A percentile compares a stretch with the other conserved stretches of the same genome.
Evolutionary conservation across 495 filamentous ascomycete genomes (phyloP).

Genomic region (Pyronema domesticum): DNA sequence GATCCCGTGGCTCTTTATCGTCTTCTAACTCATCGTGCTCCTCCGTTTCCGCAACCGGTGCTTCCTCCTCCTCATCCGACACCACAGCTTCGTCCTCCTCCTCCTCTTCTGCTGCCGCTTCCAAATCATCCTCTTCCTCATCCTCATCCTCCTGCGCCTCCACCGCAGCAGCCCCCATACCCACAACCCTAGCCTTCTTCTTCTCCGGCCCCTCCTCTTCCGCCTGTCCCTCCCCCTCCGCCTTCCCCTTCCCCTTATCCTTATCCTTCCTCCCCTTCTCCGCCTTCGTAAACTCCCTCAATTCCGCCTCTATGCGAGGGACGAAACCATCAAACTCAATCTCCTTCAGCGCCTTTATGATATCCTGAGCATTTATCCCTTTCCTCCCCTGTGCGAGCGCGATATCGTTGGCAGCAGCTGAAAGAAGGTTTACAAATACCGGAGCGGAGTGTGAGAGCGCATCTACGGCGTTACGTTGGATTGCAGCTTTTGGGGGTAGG

Average conservation of each 20-base stretch:
- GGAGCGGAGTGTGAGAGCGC: constrained; percentile 87
- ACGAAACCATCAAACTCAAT: constrained; percentile 64
- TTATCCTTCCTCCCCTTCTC: neutral
- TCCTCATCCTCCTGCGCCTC: constrained; percentile 7
- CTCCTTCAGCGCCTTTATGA: constrained; percentile 64
- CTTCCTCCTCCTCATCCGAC: constrained; percentile 6
- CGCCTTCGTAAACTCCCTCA: constrained; percentile 22
- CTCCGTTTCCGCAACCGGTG: neutral
- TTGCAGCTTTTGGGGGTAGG: constrained; percentile 86
- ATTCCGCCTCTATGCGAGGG: constrained; percentile 36
- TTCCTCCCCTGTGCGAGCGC: constrained; percentile 50
- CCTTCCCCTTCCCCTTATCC: neutral
- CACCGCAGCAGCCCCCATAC: neutral
- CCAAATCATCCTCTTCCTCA: constrained; percentile 13
- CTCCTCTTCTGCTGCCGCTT: constrained; percentile 7
- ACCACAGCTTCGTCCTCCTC: constrained; percentile 4
- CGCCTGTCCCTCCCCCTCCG: neutral
- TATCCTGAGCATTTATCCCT: constrained; percentile 68
- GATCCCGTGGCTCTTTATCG: neutral
- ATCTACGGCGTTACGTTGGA: constrained; percentile 80
- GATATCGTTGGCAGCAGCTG: constrained; percentile 61
- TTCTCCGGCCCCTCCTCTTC: constrained; percentile 2
- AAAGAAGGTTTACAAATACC: constrained; percentile 83
- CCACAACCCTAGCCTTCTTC: constrained; percentile 5
- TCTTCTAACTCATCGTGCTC: neutral